Base-by-base conservation (phyloP, 768 basidiomycete species). In the Trametes meyenii region DNA sequence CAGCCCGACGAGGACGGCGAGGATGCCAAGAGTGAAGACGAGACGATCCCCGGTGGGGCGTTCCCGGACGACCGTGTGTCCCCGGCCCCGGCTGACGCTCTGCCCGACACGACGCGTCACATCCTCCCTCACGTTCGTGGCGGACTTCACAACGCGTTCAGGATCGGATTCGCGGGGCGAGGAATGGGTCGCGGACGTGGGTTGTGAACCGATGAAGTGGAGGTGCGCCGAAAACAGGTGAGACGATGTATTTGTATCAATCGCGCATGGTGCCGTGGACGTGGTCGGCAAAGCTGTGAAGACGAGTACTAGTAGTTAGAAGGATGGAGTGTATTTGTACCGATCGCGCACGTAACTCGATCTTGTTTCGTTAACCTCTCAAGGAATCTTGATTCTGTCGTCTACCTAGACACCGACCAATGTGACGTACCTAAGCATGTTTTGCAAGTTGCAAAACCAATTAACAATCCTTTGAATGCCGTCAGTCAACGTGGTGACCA, bases 111-210 rank as follows among this genome's bases (percentile, higher is more conserved):
- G 8, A 65, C 61, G 23, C 60, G 42, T 39, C 69, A 65, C 26
- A 33, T 62, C 35, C 57, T 62, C 23, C 58, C 66, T 17, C 19
- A 54, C 19, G 52, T 64, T 40, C 19, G 66, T 50, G 63, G 67
- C 3, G 24, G 50, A 1, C 42, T 44, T 7, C 19, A 16, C 3
- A 24, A 14, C 17, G 65, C 76, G 26, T 81, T 86, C 68, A 78
- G 88, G 38, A 70, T 88, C 60, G 87, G 87, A 5, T 83, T 80
- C 67, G 81, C 87, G 45, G 87, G 85, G 53, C 60, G 71, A 42
- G 54, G 60, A n/a, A 49, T 40, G 59, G 17, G 19, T 10, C 60
- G 71, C 45, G 50, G 58, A 21, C 67, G 63, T 51, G 73, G 76
- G 44, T n/a, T 45, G 21, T 45, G n/a, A 45, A 33, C 3, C 8